phyloP scores from a whole-genome alignment of 2,329 filamentous ascomycete genomes.

The Trichoderma polysporum region DNA sequence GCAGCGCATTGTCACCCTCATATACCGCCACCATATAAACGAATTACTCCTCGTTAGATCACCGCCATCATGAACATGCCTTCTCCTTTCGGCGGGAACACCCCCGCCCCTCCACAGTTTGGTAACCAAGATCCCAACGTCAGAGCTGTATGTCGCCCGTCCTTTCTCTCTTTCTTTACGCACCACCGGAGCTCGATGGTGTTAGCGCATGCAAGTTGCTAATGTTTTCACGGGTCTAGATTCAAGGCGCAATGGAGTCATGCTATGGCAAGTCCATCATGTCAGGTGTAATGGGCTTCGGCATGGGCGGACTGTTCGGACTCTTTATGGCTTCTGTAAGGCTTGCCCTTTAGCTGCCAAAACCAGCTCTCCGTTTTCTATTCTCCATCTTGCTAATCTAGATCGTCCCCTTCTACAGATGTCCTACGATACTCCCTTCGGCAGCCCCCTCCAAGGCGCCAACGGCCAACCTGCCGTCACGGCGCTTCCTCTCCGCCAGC shows the following conservation, averaged over 20 bases:
- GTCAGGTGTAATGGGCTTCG: conserved; percentile 91
- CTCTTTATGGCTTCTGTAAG: conserved; percentile 96
- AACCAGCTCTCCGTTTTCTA: neutral
- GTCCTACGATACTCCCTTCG: conserved; percentile 94
- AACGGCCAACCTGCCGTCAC: conserved; percentile 42
- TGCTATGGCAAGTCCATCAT: conserved; percentile 87
- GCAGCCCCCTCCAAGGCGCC: conserved; percentile 44
- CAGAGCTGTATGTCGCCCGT: conserved; percentile 44
- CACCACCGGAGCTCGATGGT: neutral
- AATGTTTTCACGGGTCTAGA: conserved; percentile 46
- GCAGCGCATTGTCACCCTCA: neutral
- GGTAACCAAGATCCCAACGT: conserved; percentile 51
- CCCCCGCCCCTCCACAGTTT: conserved; percentile 26
- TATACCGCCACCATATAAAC: neutral
- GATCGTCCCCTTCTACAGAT: conserved; percentile 57
- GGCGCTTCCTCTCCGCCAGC: conserved; percentile 77
- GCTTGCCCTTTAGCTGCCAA: conserved; percentile 24
- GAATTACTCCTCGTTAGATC: neutral
- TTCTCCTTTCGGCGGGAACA: conserved; percentile 29
- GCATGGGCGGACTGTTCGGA: conserved; percentile 88
- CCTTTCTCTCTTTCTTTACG: neutral
- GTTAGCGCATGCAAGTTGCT: neutral
- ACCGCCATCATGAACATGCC: conserved; percentile 41
- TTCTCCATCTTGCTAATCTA: conserved; percentile 21
- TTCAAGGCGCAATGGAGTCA: conserved; percentile 85